A percentile compares a stretch with the other conserved stretches of the same genome.
phyloP scores from a whole-genome alignment of 2,329 filamentous ascomycete species.

The Botrytis byssoidea region DNA sequence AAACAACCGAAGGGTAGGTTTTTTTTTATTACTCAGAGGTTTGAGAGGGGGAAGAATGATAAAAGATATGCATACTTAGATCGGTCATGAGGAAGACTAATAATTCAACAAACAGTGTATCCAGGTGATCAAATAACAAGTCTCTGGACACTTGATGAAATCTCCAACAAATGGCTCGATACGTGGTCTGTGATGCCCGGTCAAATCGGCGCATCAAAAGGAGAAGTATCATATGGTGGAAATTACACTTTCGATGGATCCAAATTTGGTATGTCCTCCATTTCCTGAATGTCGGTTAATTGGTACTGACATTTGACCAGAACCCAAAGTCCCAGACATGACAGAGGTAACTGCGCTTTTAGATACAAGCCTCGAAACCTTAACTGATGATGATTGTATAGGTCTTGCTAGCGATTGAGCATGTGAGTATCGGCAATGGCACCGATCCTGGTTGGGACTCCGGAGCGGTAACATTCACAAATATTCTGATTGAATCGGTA shows the following conservation, averaged over 20 bases:
- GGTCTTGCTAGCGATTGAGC: constrained; percentile 5
- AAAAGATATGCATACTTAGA: no score
- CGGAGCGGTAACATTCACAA: constrained; percentile 16
- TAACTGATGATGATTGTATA: background rate
- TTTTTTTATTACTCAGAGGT: background rate
- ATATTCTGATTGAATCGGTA: constrained; percentile 9
- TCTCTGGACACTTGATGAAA: background rate
- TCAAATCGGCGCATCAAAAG: background rate
- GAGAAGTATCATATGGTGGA: constrained; percentile 3
- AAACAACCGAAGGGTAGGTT: background rate
- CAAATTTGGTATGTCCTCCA: background rate
- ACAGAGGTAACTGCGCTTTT: background rate
- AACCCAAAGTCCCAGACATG: constrained; percentile 14
- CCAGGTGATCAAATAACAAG: constrained; percentile 15
- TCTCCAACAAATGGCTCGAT: constrained; percentile 14
- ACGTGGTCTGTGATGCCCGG: constrained; percentile 13
- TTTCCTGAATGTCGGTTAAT: background rate
- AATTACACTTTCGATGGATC: constrained; percentile 14
- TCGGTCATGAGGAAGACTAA: background rate
- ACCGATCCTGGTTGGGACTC: constrained; percentile 10
- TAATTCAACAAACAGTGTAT: constrained; percentile 5
- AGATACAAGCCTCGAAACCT: background rate
- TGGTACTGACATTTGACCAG: background rate
- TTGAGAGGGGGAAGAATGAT: background rate
- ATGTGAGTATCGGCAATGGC: background rate